These are phyloP conservation scores for Tagetes patula DNA, from an alignment of 129 eudicot genomes.

Conservation along the genomic window DNA sequence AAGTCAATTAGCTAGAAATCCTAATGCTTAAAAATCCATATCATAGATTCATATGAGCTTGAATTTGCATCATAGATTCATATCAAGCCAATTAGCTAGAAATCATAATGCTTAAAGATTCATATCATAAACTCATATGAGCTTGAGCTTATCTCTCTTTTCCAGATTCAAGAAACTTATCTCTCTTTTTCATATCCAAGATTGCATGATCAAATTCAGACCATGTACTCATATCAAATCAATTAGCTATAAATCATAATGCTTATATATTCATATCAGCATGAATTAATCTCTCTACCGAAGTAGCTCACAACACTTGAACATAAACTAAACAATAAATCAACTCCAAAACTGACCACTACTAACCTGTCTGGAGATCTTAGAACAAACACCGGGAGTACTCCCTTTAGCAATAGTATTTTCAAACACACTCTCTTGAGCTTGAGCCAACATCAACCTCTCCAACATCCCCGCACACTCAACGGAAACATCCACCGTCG, in stretches of 20 bases:
- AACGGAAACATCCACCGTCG: constrained; percentile 73
- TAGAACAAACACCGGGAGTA: constrained; percentile 82
- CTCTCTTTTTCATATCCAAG: too few species aligned
- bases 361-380: constrained; percentile 85
- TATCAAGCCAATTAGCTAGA: too few species aligned
- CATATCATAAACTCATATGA: too few species aligned
- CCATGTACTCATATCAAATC: background rate
- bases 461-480: constrained; percentile 99
- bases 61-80: too few species aligned
- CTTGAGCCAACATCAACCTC: constrained; percentile 97
- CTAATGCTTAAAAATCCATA: too few species aligned
- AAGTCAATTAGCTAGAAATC: too few species aligned
- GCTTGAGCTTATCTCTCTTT: too few species aligned
- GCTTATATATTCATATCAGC: too few species aligned
- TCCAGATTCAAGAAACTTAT: too few species aligned
- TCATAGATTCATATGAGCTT: too few species aligned
- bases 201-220: background rate
- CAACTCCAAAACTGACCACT: constrained; percentile 1
- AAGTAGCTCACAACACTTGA: background rate
- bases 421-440: constrained; percentile 95
- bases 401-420: constrained; percentile 90
- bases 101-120: too few species aligned
- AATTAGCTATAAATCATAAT: background rate
- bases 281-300: too few species aligned
- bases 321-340: background rate